phyloP scores from a whole-genome alignment of 768 basidiomycete species.

The Lactifluus echinatus region DNA sequence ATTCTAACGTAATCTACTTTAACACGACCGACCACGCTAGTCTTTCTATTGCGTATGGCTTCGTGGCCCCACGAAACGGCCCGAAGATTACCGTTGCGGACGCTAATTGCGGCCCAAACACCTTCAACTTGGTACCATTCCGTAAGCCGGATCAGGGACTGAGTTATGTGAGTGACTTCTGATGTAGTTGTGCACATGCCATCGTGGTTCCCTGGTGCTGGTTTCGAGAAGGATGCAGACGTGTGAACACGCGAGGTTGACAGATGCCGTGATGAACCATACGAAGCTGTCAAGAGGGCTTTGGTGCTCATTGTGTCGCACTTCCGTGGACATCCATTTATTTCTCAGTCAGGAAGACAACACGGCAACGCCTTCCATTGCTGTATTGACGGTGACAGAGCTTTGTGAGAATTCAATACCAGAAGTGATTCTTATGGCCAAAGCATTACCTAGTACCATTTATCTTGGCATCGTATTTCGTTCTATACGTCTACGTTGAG shows the following conservation, averaged over 20 bases:
- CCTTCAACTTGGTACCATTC: slow-evolving; percentile 35
- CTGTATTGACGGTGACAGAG: not conserved
- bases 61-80: slow-evolving; percentile 35
- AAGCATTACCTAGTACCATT: slow-evolving; percentile 1
- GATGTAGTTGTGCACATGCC: slow-evolving; percentile 23
- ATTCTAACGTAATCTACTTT: not conserved
- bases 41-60: slow-evolving; percentile 39
- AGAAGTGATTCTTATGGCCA: slow-evolving; percentile 7
- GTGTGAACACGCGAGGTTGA: slow-evolving; percentile 15
- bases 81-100: slow-evolving; percentile 37
- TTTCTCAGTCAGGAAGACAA: slow-evolving; percentile 4
- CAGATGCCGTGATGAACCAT: slow-evolving; percentile 21
- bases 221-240: slow-evolving; percentile 21
- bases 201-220: slow-evolving; percentile 26
- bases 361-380: slow-evolving; percentile 2
- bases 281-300: slow-evolving; percentile 20
- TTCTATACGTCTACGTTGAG: not conserved
- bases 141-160: slow-evolving; percentile 18
- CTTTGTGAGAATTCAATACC: slow-evolving; percentile 3
- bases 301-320: slow-evolving; percentile 15
- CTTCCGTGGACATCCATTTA: not conserved
- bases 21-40: slow-evolving; percentile 30
- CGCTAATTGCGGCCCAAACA: slow-evolving; percentile 29
- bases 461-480: not conserved
- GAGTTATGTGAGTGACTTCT: not conserved